These are phyloP conservation scores for Gossypioides kirkii DNA, from an alignment of 345 rosid species.

Conservation along the genomic window DNA sequence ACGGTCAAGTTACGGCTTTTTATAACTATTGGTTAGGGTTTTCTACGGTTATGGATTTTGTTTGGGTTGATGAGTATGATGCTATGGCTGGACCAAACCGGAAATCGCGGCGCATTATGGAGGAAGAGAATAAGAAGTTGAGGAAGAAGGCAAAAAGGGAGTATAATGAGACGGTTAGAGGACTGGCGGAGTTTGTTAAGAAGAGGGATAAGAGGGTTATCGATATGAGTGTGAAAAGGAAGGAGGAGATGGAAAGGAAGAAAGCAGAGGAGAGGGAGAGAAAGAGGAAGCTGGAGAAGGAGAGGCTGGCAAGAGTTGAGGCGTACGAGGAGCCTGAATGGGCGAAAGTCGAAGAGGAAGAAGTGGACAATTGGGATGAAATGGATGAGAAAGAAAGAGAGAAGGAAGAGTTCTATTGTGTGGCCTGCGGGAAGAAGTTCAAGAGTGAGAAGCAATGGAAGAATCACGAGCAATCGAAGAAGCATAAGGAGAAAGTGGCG, in stretches of 20 bases:
- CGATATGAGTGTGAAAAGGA: constrained; percentile 67
- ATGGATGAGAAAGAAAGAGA: constrained; percentile 34
- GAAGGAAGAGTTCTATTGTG: constrained; percentile 60
- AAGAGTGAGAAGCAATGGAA: constrained; percentile 96
- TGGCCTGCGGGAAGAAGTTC: constrained; percentile 84
- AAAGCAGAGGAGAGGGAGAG: constrained; percentile 56
- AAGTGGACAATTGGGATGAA: constrained; percentile 36
- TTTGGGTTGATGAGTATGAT: constrained; percentile 81
- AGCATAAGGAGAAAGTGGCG: constrained; percentile 89
- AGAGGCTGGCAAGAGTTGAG: constrained; percentile 53
- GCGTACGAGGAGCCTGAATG: constrained; percentile 64
- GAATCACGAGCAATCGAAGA: constrained; percentile 95
- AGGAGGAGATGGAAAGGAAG: constrained; percentile 57
- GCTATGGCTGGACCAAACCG: constrained; percentile 64
- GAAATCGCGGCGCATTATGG: constrained; percentile 77
- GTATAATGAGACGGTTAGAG: constrained; percentile 74
- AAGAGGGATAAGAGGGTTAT: constrained; percentile 94
- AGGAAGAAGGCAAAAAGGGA: constrained; percentile 81
- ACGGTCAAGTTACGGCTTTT: constrained; percentile 75
- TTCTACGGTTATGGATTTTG: constrained; percentile 78
- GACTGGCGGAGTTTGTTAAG: constrained; percentile 78
- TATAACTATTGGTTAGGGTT: constrained; percentile 83
- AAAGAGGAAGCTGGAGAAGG: constrained; percentile 61
- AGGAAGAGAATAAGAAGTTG: constrained; percentile 89
- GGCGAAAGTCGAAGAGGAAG: constrained; percentile 48